Percentiles rank a stretch among this genome's conserved stretches.
phyloP scores from a whole-genome alignment of 2,329 filamentous ascomycete species.

The Diaporthe nobilis region DNA sequence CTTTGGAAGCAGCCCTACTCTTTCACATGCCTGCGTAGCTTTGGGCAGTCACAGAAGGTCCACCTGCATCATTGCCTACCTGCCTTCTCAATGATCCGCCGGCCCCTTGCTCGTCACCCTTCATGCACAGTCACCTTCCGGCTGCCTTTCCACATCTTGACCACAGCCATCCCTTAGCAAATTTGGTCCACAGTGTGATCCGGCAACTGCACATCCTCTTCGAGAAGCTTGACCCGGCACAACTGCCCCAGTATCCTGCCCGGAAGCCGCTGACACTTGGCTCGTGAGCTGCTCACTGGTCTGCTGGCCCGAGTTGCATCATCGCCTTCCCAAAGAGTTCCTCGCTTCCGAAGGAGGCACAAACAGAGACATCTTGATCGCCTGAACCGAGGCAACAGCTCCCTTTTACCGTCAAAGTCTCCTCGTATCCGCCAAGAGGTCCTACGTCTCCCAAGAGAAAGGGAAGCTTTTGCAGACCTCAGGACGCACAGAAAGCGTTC shows the following conservation, averaged over 20 bases:
- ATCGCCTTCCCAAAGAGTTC: background rate
- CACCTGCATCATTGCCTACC: background rate
- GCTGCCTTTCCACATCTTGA: background rate
- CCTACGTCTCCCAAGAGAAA: background rate
- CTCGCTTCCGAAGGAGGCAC: background rate
- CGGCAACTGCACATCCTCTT: background rate
- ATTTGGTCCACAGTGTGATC: background rate
- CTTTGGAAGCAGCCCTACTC: background rate
- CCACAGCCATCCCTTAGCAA: background rate
- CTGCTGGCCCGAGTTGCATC: background rate
- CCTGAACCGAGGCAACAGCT: background rate
- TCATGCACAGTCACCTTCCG: background rate
- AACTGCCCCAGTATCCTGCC: background rate
- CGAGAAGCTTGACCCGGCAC: background rate
- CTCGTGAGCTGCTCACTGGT: background rate
- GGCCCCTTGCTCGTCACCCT: background rate
- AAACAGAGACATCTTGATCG: too few relatives aligned
- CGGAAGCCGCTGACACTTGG: background rate
- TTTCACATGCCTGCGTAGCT: background rate
- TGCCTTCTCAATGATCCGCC: background rate
- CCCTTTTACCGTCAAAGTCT: background rate
- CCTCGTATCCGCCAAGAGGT: background rate
- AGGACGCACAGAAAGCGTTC: background rate
- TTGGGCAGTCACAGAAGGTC: background rate
- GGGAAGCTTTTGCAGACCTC: background rate